Conservation (phyloP, 495 filamentous ascomycete species). For the Aspergillus egyptiacus region DNA sequence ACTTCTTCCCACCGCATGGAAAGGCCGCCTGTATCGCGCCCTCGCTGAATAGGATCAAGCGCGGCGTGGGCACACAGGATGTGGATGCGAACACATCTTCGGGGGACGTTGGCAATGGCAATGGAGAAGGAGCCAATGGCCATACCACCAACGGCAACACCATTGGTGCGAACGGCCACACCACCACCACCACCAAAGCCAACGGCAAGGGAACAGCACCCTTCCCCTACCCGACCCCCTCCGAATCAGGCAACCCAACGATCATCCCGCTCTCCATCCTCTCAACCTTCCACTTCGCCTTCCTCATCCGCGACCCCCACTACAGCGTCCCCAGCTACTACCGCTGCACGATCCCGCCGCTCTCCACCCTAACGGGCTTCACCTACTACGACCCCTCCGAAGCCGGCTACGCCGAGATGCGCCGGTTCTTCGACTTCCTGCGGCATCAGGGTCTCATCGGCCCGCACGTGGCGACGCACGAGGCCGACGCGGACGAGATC, state of each 20-base stretch:
- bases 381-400: constrained; percentile 76
- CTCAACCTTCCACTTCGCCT: constrained; percentile 82
- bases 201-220: too few species aligned
- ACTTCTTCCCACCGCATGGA: constrained; percentile 71
- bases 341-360: constrained; percentile 89
- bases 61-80: constrained; percentile 52
- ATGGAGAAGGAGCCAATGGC: constrained; percentile 21
- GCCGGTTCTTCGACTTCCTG: constrained; percentile 79
- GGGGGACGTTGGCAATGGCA: constrained; percentile 15
- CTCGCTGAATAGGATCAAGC: constrained; percentile 57
- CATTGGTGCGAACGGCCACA: background rate
- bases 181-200: constrained; percentile 14
- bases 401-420: constrained; percentile 84
- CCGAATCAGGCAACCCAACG: constrained; percentile 69
- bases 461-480: constrained; percentile 49
- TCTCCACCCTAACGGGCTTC: constrained; percentile 77
- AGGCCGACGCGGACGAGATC: constrained; percentile 26
- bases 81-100: constrained; percentile 20
- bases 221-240: constrained; percentile 52
- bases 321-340: constrained; percentile 85
- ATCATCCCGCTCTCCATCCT: constrained; percentile 68
- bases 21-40: constrained; percentile 65
- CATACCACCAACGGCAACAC: constrained; percentile 11
- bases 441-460: constrained; percentile 54
- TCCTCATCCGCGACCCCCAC: constrained; percentile 91